Evolutionary conservation across 2,329 filamentous ascomycete species (phyloP), one percentile per base, ranked within the genome.

Genomic region (Colletotrichum sidae): DNA sequence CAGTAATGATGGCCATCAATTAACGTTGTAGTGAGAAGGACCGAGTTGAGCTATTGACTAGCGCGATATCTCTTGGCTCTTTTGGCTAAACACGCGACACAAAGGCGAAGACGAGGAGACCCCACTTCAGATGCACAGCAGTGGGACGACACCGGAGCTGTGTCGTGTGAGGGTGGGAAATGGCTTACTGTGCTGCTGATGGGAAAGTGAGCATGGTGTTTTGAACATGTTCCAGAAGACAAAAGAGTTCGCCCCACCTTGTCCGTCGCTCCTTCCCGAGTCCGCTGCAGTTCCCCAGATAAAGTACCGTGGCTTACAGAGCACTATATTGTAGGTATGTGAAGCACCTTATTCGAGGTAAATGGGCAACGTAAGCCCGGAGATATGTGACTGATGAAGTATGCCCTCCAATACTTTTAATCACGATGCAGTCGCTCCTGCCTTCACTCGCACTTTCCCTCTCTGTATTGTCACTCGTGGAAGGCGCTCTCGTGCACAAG

Each of bases 201-300:
- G 53, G 47, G 63, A 63, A 63, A 63, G 58, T 47, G 33, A 53
- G 13, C 35, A 57, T 62, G 47, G 58, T 50, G 63, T 66, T 66
- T 66, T 56, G 63, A 50, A 54, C 46, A 52, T 63, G 58, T 66
- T 66, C 58, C 63, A 66, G 52, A 57, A 51, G 58, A 42, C 25
- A 54, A 42, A 38, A 37, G 57, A 57, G 59, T 66, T 65, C 57
- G 55, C 46, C 58, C 62, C 39, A 53, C 45, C 45, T 44, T 44
- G 9, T 51, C 41, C 52, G 53, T 66, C 59, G 25, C 25, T 25
- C 58, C 62, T 60, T 55, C 46, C 62, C 63, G 25, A 25, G 25
- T 25, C 25, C 25, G 5, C 25, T 25, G 25, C 25, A 25, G 25
- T 25, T 25, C 25, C 25, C 4, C 25, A 25, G 3, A 25, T 25